Evolutionary conservation across 331 rosid genomes (phyloP).

Genomic region (Telfairia occidentalis): DNA sequence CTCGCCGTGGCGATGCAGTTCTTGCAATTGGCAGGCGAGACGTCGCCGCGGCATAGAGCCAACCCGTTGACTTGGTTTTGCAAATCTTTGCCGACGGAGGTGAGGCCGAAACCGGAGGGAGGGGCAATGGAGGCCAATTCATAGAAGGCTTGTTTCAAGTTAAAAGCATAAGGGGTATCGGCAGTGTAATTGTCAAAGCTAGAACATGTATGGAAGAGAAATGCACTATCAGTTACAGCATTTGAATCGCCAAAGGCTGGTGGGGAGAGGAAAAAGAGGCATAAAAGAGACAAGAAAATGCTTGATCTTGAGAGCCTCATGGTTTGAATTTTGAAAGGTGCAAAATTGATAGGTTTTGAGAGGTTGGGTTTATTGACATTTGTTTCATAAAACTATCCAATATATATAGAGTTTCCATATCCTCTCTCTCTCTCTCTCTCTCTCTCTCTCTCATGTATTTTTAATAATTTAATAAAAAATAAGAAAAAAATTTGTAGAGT

Average conservation of each 20-base stretch:
- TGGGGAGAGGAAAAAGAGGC: neutral
- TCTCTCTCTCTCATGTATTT: neutral
- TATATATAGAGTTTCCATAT: neutral
- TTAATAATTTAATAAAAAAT: no score
- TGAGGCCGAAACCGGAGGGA: constrained; percentile 15
- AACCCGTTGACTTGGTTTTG: constrained; percentile 9
- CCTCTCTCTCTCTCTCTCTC: neutral
- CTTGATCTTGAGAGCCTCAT: neutral
- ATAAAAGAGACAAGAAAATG: neutral
- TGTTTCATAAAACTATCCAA: neutral
- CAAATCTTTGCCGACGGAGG: neutral
- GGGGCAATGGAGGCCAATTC: constrained; percentile 10
- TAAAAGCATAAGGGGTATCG: constrained; percentile 7
- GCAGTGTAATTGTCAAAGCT: neutral
- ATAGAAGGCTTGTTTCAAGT: constrained; percentile 9
- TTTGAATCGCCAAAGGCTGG: neutral
- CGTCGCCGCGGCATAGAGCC: constrained; percentile 23
- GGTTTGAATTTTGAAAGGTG: no score
- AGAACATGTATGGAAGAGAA: constrained; percentile 1
- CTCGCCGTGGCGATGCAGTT: constrained; percentile 9
- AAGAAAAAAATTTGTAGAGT: no score
- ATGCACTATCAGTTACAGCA: neutral
- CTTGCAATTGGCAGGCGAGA: constrained; percentile 8
- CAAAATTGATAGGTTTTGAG: neutral
- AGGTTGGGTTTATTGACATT: neutral